Evolutionary conservation across 1,139 yeast species (phyloP).

Genomic region (Pichia sp.): DNA sequence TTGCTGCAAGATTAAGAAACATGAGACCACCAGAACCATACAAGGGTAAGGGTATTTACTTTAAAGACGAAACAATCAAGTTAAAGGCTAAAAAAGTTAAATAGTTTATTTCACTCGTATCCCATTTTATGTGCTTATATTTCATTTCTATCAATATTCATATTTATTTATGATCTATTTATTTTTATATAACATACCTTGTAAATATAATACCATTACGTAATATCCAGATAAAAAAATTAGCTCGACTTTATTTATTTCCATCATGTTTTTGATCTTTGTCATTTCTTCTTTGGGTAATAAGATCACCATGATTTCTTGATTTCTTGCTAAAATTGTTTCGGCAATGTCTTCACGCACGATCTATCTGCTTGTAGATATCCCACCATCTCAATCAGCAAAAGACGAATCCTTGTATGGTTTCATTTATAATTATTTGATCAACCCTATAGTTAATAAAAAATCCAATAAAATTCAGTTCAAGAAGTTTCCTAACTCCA

Average conservation of each 20-base stretch:
- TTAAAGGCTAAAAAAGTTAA: slow-evolving; percentile 90
- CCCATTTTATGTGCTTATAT: no score
- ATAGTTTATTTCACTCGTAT: slow-evolving; percentile 28
- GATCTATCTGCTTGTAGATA: slow-evolving; percentile 6
- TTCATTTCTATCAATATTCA: no score
- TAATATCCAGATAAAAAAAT: no score
- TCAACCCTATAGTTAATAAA: slow-evolving; percentile 3
- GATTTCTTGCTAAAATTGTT: not conserved
- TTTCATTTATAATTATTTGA: slow-evolving; percentile 7
- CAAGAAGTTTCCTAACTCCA: not conserved
- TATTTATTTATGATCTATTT: no score
- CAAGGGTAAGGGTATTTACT: slow-evolving; percentile 95
- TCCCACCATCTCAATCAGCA: not conserved
- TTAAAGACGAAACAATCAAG: slow-evolving; percentile 84
- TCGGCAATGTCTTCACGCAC: slow-evolving; percentile 3
- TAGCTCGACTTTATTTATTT: no score
- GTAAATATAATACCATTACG: no score
- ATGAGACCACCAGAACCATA: slow-evolving; percentile 96
- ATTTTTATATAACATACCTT: no score
- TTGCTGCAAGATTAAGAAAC: slow-evolving; percentile 83
- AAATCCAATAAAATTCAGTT: slow-evolving; percentile 7
- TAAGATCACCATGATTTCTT: no score
- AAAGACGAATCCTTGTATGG: slow-evolving; percentile 1
- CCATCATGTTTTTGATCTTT: no score
- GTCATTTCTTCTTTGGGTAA: no score